Conservation (phyloP, 176 grass and related monocot species). For the Aegilops speltoides region DNA sequence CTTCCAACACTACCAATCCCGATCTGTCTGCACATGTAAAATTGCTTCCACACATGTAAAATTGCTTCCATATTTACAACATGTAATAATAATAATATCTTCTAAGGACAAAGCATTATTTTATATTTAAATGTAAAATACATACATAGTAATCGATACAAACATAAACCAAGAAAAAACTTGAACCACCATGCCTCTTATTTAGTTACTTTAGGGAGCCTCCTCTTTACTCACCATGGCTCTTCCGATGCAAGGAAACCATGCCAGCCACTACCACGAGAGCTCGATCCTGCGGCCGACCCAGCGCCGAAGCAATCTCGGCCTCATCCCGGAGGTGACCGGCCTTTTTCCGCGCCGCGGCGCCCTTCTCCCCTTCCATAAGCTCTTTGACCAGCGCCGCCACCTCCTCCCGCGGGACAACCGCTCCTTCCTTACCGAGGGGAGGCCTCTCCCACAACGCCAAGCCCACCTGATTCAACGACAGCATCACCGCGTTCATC, state of each 20-base stretch:
- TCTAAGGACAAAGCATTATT: too few relatives aligned
- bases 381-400: conserved; percentile 38
- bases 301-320: background rate
- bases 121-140: too few relatives aligned
- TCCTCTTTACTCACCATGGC: too few relatives aligned
- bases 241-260: background rate
- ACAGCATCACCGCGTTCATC: conserved; percentile 49
- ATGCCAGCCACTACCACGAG: background rate
- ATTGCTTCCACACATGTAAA: too few relatives aligned
- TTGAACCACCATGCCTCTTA: too few relatives aligned
- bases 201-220: too few relatives aligned
- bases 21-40: too few relatives aligned
- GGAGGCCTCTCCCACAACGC: conserved; percentile 11
- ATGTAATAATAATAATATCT: too few relatives aligned
- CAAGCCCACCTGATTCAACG: conserved; percentile 16
- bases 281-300: background rate
- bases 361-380: conserved; percentile 44
- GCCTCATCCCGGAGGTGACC: background rate
- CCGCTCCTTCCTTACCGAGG: background rate
- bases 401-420: conserved; percentile 43
- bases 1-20: too few relatives aligned
- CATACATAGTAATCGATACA: too few relatives aligned
- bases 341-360: conserved; percentile 15
- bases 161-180: too few relatives aligned
- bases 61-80: too few relatives aligned